Conservation (phyloP, 2,329 filamentous ascomycete genomes). For the Aspergillus puulaauensis region DNA sequence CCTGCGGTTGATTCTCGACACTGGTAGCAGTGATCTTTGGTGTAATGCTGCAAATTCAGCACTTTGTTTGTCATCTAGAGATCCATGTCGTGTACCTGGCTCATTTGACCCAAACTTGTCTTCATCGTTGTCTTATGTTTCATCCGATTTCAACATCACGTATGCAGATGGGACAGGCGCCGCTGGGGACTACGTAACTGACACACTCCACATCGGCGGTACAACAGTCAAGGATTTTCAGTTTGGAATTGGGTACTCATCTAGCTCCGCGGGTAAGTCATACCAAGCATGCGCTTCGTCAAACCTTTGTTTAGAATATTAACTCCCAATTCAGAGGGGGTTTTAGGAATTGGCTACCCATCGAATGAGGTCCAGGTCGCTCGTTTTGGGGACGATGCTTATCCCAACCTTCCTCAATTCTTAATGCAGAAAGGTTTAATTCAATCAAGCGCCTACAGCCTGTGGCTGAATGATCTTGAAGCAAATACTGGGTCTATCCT, state of each 20-base stretch:
- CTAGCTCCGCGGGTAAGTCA: slow-evolving; percentile 46
- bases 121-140: slow-evolving; percentile 72
- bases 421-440: slow-evolving; percentile 63
- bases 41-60: slow-evolving; percentile 53
- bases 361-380: slow-evolving; percentile 66
- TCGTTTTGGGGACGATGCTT: slow-evolving; percentile 50
- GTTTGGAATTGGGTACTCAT: slow-evolving; percentile 60
- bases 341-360: slow-evolving; percentile 81
- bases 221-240: slow-evolving; percentile 52
- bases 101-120: slow-evolving; percentile 60
- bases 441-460: slow-evolving; percentile 66
- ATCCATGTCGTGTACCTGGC: slow-evolving; percentile 49
- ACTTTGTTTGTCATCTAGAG: slow-evolving; percentile 42
- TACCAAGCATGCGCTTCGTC: neutral
- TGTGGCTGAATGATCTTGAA: slow-evolving; percentile 73
- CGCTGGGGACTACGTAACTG: slow-evolving; percentile 74
- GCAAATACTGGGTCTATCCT: slow-evolving; percentile 66
- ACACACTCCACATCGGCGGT: slow-evolving; percentile 62
- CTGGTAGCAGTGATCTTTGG: slow-evolving; percentile 64
- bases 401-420: slow-evolving; percentile 68
- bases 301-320: neutral
- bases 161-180: slow-evolving; percentile 82
- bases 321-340: slow-evolving; percentile 56
- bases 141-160: slow-evolving; percentile 78
- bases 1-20: slow-evolving; percentile 60